These are phyloP conservation scores for Globisporangium recalcitrans DNA, from an alignment of 352 stramenopile species.

Conservation along the genomic window DNA sequence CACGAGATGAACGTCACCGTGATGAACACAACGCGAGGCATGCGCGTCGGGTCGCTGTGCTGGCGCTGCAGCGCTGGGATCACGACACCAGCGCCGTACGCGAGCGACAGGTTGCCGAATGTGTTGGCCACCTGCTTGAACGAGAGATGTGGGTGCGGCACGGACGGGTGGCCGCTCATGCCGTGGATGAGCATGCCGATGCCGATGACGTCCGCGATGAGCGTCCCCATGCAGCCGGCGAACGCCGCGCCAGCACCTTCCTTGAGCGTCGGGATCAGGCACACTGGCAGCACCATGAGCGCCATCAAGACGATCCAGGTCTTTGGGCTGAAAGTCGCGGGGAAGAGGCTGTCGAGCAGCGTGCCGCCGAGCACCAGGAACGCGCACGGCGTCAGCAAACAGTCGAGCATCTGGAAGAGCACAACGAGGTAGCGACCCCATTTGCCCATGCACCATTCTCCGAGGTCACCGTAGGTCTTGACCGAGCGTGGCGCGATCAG, in stretches of 20 bases:
- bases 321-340: conserved; percentile 10
- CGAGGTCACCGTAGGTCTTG: conserved; percentile 28
- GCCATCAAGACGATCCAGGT: conserved; percentile 29
- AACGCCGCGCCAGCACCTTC: conserved; percentile 25
- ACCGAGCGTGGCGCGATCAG: conserved; percentile 19
- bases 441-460: conserved; percentile 26
- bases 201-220: conserved; percentile 25
- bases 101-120: conserved; percentile 27
- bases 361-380: conserved; percentile 25
- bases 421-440: conserved; percentile 21
- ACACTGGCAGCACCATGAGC: conserved; percentile 20
- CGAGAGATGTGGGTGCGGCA: conserved; percentile 16
- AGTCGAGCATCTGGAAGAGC: conserved; percentile 15
- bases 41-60: conserved; percentile 21
- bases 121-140: conserved; percentile 21
- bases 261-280: conserved; percentile 25
- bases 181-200: conserved; percentile 19
- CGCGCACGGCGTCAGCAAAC: conserved; percentile 17
- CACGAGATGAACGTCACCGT: conserved; percentile 40
- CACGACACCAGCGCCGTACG: conserved; percentile 25
- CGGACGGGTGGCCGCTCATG: conserved; percentile 18
- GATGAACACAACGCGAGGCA: conserved; percentile 29
- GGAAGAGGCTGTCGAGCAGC: conserved; percentile 19
- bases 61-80: conserved; percentile 26
- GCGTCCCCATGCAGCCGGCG: conserved; percentile 22